Evolutionary conservation across 352 stramenopile species (phyloP).

Genomic region (Phytopythium aichiense): DNA sequence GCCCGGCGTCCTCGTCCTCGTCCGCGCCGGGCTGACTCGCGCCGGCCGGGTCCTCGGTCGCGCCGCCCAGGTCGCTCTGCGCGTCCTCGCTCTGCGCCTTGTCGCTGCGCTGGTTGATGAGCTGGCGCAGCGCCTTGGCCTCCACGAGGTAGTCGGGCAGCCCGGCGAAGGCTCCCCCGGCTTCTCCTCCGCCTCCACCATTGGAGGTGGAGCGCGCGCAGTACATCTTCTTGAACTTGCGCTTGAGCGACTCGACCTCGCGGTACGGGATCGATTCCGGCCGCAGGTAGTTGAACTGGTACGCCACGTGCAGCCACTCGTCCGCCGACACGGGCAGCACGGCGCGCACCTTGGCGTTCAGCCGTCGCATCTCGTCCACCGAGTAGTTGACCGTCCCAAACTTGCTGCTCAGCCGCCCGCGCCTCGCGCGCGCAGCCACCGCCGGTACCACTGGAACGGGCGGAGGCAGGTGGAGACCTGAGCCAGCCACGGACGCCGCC

Average conservation of each 20-base stretch:
- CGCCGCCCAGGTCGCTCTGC: slow-evolving; percentile 6
- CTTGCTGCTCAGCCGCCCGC: slow-evolving; percentile 45
- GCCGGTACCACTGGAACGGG: neutral
- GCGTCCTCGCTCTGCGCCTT: slow-evolving; percentile 17
- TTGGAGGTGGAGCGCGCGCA: slow-evolving; percentile 16
- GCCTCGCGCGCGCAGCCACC: slow-evolving; percentile 4
- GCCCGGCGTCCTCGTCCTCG: neutral
- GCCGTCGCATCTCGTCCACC: slow-evolving; percentile 58
- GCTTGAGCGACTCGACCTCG: slow-evolving; percentile 59
- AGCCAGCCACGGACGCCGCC: slow-evolving; percentile 1
- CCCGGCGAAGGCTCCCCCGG: slow-evolving; percentile 8
- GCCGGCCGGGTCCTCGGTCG: neutral
- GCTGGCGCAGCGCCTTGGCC: slow-evolving; percentile 41
- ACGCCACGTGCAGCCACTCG: slow-evolving; percentile 62
- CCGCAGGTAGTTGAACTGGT: slow-evolving; percentile 63
- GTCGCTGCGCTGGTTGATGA: slow-evolving; percentile 45
- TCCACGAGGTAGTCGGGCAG: slow-evolving; percentile 48
- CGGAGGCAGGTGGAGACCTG: neutral
- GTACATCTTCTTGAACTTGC: slow-evolving; percentile 77
- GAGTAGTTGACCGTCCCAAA: slow-evolving; percentile 69
- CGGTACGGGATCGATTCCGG: slow-evolving; percentile 58
- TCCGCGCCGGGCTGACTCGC: neutral
- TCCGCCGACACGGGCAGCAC: slow-evolving; percentile 45
- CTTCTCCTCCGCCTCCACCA: neutral
- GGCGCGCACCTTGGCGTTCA: slow-evolving; percentile 53